These are phyloP conservation scores for Musa itinerans DNA, from an alignment of 176 grass and related monocot species.

Conservation along the genomic window DNA sequence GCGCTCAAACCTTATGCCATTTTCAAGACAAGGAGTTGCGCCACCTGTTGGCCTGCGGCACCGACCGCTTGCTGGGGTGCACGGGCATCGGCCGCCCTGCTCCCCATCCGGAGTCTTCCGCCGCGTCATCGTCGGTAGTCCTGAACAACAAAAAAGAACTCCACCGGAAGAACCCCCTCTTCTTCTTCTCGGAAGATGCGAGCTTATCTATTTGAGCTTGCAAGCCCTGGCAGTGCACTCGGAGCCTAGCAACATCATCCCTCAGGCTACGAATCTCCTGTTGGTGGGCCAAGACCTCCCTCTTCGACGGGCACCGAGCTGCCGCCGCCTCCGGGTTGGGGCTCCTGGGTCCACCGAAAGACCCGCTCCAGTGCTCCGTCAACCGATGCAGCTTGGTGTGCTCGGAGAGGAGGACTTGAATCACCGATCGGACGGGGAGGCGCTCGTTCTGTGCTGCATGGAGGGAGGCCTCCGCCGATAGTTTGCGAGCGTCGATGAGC, in stretches of 20 bases:
- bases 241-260: conserved; percentile 74
- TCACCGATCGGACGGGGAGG: conserved; percentile 67
- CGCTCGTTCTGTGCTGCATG: conserved; percentile 95
- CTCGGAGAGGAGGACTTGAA: conserved; percentile 95
- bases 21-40: conserved; percentile 62
- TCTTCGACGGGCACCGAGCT: conserved; percentile 67
- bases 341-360: conserved; percentile 48
- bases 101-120: conserved; percentile 51
- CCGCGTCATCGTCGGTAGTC: conserved; percentile 20
- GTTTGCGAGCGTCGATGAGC: conserved; percentile 80
- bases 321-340: conserved; percentile 41
- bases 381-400: conserved; percentile 81
- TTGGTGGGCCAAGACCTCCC: conserved; percentile 68
- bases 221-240: conserved; percentile 69
- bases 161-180: conserved; percentile 71
- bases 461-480: conserved; percentile 63
- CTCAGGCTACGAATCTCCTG: conserved; percentile 77
- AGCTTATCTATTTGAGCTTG: conserved; percentile 76
- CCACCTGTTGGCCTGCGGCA: conserved; percentile 27
- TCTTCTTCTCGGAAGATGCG: conserved; percentile 25
- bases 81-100: conserved; percentile 50
- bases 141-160: conserved; percentile 73
- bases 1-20: too few species aligned
- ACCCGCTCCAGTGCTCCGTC: conserved; percentile 58
- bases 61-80: conserved; percentile 39